Evolutionary conservation across 2,329 filamentous ascomycete genomes (phyloP), one percentile per base, ranked within the genome.

Genomic region (Colletotrichum incanum): DNA sequence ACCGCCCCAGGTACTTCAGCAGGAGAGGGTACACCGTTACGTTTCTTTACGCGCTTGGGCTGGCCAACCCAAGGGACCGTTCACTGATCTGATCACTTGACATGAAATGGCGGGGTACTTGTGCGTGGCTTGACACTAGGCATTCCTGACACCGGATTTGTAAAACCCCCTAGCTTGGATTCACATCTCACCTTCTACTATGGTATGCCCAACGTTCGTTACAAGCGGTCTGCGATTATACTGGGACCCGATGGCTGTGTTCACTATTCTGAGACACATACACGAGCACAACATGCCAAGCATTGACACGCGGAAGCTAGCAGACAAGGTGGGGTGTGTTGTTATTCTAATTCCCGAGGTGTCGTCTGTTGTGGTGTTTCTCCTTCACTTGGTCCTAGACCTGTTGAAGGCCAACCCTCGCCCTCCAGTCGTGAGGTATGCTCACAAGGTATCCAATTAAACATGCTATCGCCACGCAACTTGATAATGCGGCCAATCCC

Each of bases 371-470:
- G 23, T 50, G 26, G 43, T 39, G 37, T 28, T 37, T 26, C 34
- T 47, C 37, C 47, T 39, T 55, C 26, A 3, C 23, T 39, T 20
- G 16, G 26, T 50, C 50, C 47, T n/a, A 23, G 62, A 61, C 71
- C 73, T 74, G 73, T 74, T 71, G 66, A 73, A 74, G 73, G 73
- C 71, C 56, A 31, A 16, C 47, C 37, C 47, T 52, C 31, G 45
- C 37, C 52, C n/a, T 50, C 45, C 43, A 23, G 11, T 26, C 28
- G 37, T 4, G n/a, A 20, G 5, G 26, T 43, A 37, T 66, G 18
- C 28, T 62, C 37, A 49, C 45, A 18, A 64, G 61, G 31, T 64
- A 28, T 47, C 34, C 63, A 63, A 67, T 52, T 41, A 73, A 64
- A 69, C 31, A 61, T 65, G 56, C 62, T 41, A 18, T 39, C 58